Evolutionary conservation across 306 rosid species (phyloP), one percentile per base, ranked within the genome.

Genomic region (Rubus idaeus): DNA sequence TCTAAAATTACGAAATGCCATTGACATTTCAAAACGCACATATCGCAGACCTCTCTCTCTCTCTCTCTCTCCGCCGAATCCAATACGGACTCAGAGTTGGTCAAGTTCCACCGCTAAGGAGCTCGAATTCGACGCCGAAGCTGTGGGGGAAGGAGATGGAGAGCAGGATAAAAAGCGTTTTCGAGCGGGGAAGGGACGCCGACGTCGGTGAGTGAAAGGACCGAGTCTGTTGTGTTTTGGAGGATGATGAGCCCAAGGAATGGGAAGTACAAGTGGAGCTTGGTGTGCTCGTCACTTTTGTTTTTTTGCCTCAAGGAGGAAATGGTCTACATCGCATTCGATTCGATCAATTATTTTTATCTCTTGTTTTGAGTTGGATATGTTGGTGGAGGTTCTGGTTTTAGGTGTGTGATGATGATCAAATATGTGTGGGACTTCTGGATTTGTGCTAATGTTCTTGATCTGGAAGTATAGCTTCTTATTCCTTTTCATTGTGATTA

Each of bases 251-350:
- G 82, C 94, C 98, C 0, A 95, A 89, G 83, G 97, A 95, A 68
- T 95, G 99, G 99, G 87, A 92, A 62, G 97, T 96, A 47, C 99
- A 95, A 66, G 97, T 95, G 68, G 99, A 95, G 80, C 99, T 98
- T 47, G 98, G 99, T 75, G 98, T 95, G 88, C 90, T 95, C 26
- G 92, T 95, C 74, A 95, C 99, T 23, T 95, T 95, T 81, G 92
- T 92, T 86, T 92, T 98, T 37, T 79, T 95, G 86, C 90, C 97
- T 45, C 89, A 84, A 67, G 99, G 98, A 74, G 99, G 99, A 64
- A 95, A 95, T 76, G 96, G 92, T 87, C 92, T 95, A 78, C 92
- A 95, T 86, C 70, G 97, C 53, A 95, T 95, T 76, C 90, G 99
- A 65, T 95, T 95, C 91, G 90, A 88, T 79, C 91, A 92, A 88